Percentiles rank a stretch among this genome's conserved stretches.
These are phyloP conservation scores for Saccharomyces paradoxus DNA, from an alignment of 805 yeast species.

Conservation along the genomic window DNA sequence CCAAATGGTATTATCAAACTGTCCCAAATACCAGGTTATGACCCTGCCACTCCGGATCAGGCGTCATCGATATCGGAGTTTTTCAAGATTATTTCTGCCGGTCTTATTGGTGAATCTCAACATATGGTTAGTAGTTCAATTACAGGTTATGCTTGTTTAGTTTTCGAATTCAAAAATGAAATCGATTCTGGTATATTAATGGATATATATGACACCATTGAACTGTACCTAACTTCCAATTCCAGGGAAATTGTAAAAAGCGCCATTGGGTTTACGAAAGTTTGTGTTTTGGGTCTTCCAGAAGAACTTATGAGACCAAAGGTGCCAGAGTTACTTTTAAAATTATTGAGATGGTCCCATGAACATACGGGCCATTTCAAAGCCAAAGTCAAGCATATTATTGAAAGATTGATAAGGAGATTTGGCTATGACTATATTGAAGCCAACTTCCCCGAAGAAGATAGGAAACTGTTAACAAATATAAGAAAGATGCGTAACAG, in stretches of 20 bases:
- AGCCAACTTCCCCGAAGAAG: conserved; percentile 81
- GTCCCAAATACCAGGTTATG: conserved; percentile 59
- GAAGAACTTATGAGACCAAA: conserved; percentile 63
- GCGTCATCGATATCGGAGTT: conserved; percentile 69
- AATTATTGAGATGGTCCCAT: conserved; percentile 85
- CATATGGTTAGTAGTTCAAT: conserved; percentile 97
- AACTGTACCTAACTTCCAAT: conserved; percentile 80
- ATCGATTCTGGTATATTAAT: conserved; percentile 52
- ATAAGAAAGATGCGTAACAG: conserved; percentile 82
- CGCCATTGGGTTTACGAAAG: conserved; percentile 89
- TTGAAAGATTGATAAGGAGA: conserved; percentile 84
- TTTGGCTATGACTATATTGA: conserved; percentile 86
- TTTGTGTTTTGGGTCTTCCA: conserved; percentile 75
- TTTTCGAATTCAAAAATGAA: conserved; percentile 73
- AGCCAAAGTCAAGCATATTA: conserved; percentile 82
- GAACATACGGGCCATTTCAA: conserved; percentile 95
- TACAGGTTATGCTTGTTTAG: conserved; percentile 78
- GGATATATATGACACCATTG: conserved; percentile 81
- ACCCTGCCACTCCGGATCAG: conserved; percentile 47
- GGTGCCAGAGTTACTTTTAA: conserved; percentile 56
- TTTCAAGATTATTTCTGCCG: conserved; percentile 91
- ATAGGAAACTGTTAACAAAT: conserved; percentile 70
- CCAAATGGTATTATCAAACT: conserved; percentile 63
- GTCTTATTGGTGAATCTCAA: conserved; percentile 86
- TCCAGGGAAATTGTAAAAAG: conserved; percentile 91